Base-by-base conservation (phyloP, 179 eudicot genomes). In the Beta lomatogona region DNA sequence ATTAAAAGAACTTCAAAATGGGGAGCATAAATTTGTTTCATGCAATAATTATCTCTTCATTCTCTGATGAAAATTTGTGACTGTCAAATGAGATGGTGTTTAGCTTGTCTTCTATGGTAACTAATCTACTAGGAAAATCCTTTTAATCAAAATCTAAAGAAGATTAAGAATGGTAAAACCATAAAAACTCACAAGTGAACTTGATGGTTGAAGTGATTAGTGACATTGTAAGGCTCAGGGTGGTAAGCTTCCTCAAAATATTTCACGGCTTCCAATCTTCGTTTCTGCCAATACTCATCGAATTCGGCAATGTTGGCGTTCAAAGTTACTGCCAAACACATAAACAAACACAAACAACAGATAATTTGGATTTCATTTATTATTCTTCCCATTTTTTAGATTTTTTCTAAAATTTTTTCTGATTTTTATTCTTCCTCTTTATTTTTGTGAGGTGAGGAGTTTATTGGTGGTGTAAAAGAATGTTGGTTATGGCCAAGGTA, bases 161-260 rank as follows among this genome's bases (percentile, higher is more conserved):
- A 36, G 41, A 9, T 48, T 48, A 9, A 6, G 9, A 48, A 48
- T 0, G 6, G 9, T 9, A 48, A 3, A 48, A n/a, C 14, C 14
- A 55, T 0, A 61, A 28, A 19, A 22, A 77, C 94, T 84, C 75
- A 92, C 97, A 70, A 69, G 75, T 80, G 86, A 72, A 89, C 87
- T 28, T 77, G 83, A 71, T 77, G 25, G 82, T 88, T 90, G 31
- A 91, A 74, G 36, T 81, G 81, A 31, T 89, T 65, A 1, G 91
- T 86, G 52, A 89, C 81, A 28, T 79, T 84, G n/a, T 78, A 86
- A 50, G 97, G 94, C 1, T 92, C 46, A 11, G 87, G 87, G 21
- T 75, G 75, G 63, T 82, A 89, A 4, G 92, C 87, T 0, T 81
- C 81, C 6, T 78, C 53, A 50, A 63, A 61, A 14, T 28, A 22